These are phyloP conservation scores for Leptosphaerulina australis DNA, from an alignment of 2,329 filamentous ascomycete species.

Conservation along the genomic window DNA sequence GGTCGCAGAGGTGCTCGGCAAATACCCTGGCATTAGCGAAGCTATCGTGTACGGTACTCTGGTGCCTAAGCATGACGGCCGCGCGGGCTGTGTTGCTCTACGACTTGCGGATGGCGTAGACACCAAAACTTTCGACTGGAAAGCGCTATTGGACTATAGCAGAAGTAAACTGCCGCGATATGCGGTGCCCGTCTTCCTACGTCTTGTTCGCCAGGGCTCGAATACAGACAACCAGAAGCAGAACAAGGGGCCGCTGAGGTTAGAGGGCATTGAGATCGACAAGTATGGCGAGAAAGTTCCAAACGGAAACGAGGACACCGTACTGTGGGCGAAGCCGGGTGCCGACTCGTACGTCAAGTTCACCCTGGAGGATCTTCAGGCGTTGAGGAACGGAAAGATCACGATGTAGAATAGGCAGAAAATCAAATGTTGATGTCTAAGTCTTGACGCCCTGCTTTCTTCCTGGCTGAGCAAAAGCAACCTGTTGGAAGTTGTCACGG, in stretches of 20 bases:
- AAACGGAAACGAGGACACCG: constrained; percentile 30
- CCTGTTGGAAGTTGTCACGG: too few species aligned
- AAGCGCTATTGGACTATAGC: constrained; percentile 29
- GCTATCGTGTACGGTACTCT: constrained; percentile 56
- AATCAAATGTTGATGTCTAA: neutral
- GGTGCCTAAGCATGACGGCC: constrained; percentile 55
- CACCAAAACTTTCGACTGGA: constrained; percentile 33
- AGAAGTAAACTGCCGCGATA: constrained; percentile 64
- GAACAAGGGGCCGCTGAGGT: constrained; percentile 71
- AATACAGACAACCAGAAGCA: constrained; percentile 79
- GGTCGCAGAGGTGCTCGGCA: constrained; percentile 52
- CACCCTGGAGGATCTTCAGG: constrained; percentile 25
- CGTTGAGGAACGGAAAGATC: constrained; percentile 27
- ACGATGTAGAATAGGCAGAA: constrained; percentile 7
- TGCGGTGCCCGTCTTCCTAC: constrained; percentile 74
- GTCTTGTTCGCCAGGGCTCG: constrained; percentile 62
- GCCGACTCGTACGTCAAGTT: constrained; percentile 34
- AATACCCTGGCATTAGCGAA: constrained; percentile 50
- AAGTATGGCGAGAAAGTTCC: constrained; percentile 35
- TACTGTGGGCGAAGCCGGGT: constrained; percentile 39
- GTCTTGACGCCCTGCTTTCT: neutral
- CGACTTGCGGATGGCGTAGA: constrained; percentile 56
- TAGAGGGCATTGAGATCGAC: constrained; percentile 67
- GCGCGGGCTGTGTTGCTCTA: constrained; percentile 61
- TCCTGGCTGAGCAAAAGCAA: neutral